These are phyloP conservation scores for Cryptococcus neoformans DNA, from an alignment of 1,284 basidiomycete species.

Conservation along the genomic window DNA sequence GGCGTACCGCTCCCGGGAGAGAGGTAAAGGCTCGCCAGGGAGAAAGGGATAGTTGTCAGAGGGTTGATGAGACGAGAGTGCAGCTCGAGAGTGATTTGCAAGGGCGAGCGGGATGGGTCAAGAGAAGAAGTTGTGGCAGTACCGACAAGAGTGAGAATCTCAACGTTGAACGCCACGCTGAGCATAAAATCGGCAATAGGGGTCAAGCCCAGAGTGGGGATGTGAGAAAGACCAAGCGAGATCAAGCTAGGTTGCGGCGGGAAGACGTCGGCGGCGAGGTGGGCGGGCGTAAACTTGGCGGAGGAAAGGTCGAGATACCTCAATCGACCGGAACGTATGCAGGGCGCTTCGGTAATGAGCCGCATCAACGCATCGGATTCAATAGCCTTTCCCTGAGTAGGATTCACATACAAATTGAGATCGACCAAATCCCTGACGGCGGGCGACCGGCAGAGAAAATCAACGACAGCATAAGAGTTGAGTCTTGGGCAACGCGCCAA, in stretches of 20 bases:
- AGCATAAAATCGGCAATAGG: constrained; percentile 68
- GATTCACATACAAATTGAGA: constrained; percentile 84
- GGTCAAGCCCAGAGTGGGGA: constrained; percentile 66
- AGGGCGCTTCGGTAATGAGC: constrained; percentile 73
- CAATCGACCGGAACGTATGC: constrained; percentile 71
- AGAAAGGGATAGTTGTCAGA: constrained; percentile 73
- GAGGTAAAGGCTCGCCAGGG: constrained; percentile 52
- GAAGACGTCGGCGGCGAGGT: constrained; percentile 55
- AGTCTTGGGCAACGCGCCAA: constrained; percentile 85
- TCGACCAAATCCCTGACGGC: constrained; percentile 63
- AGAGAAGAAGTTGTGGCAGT: constrained; percentile 70
- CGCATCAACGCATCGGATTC: constrained; percentile 63
- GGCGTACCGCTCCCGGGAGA: constrained; percentile 30
- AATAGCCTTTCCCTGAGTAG: constrained; percentile 78
- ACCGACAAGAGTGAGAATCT: constrained; percentile 77
- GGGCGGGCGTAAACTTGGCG: constrained; percentile 63
- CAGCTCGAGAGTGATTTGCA: constrained; percentile 45
- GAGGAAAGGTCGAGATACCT: constrained; percentile 89
- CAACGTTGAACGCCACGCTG: constrained; percentile 69
- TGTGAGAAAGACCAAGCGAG: constrained; percentile 83
- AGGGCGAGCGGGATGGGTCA: constrained; percentile 51
- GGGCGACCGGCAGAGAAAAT: constrained; percentile 69
- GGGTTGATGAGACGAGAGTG: constrained; percentile 67
- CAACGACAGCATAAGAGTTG: constrained; percentile 71
- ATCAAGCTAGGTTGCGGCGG: constrained; percentile 72